These are phyloP conservation scores for Malassezia cuniculi DNA, from an alignment of 1,284 basidiomycete species.

Conservation along the genomic window DNA sequence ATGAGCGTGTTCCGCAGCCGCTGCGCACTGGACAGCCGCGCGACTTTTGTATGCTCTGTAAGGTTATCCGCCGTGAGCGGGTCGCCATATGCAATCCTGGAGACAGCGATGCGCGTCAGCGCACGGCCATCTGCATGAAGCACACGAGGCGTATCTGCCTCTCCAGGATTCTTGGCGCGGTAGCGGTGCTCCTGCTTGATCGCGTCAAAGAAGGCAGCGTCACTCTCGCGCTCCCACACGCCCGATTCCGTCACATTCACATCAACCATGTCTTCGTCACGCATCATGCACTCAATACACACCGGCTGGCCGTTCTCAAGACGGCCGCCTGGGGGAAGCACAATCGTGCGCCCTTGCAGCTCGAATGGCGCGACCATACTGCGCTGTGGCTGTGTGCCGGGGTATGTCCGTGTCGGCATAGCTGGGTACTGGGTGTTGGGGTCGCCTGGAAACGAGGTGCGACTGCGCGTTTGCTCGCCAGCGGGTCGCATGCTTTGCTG, in stretches of 20 bases:
- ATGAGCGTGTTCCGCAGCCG: conserved; percentile 1
- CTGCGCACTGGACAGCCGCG: conserved; percentile 46
- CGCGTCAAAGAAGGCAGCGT: conserved; percentile 67
- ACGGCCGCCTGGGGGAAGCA: conserved; percentile 27
- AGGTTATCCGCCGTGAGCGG: conserved; percentile 49
- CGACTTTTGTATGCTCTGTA: conserved; percentile 73
- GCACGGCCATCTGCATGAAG: conserved; percentile 12
- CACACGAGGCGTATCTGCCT: conserved; percentile 2
- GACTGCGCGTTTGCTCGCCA: too few relatives aligned
- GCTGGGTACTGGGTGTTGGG: conserved; percentile 35
- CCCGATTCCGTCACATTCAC: conserved; percentile 74
- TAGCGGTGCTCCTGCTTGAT: conserved; percentile 54
- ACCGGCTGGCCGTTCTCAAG: conserved; percentile 53
- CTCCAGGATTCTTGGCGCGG: not conserved
- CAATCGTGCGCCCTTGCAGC: conserved; percentile 40
- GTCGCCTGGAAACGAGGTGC: conserved; percentile 25
- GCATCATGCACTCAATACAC: conserved; percentile 96
- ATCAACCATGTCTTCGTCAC: conserved; percentile 94
- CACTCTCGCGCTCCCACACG: conserved; percentile 81
- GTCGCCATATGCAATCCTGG: conserved; percentile 43
- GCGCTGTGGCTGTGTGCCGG: conserved; percentile 37
- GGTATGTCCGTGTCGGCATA: conserved; percentile 26
- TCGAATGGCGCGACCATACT: conserved; percentile 41
- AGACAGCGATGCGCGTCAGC: conserved; percentile 54
- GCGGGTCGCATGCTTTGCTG: too few relatives aligned